Evolutionary conservation across 345 rosid species (phyloP).

Genomic region (Excoecaria agallocha): DNA sequence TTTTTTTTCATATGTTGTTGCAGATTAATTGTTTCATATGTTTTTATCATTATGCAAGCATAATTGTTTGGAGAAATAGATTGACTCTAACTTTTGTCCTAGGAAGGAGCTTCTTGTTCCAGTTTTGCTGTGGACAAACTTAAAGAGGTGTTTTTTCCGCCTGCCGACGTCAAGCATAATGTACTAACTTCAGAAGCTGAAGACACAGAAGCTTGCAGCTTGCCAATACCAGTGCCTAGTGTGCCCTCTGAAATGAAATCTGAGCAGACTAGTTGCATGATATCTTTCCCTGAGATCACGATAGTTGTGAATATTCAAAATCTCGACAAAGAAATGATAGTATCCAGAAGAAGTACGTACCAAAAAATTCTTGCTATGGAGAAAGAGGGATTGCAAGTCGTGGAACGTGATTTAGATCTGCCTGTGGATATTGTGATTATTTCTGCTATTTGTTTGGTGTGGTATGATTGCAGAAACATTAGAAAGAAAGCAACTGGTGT

Average conservation of each 20-base stretch:
- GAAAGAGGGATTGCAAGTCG: constrained; percentile 75
- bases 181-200: constrained; percentile 33
- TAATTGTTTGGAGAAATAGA: background rate
- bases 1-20: constrained; percentile 3
- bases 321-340: constrained; percentile 75
- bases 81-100: constrained; percentile 21
- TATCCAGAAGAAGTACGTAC: constrained; percentile 80
- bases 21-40: background rate
- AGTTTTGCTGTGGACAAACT: constrained; percentile 26
- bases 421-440: constrained; percentile 78
- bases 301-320: constrained; percentile 73
- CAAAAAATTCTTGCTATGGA: constrained; percentile 80
- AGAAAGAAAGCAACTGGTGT: constrained; percentile 50
- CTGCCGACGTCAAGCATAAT: constrained; percentile 33
- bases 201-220: constrained; percentile 33
- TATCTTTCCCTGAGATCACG: constrained; percentile 37
- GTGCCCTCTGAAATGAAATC: constrained; percentile 33
- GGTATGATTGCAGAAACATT: constrained; percentile 69
- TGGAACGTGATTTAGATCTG: constrained; percentile 78
- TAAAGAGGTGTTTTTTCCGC: constrained; percentile 43
- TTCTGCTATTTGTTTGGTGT: constrained; percentile 66
- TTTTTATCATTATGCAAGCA: constrained; percentile 8
- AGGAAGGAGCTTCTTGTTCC: constrained; percentile 40
- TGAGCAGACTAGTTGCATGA: constrained; percentile 31
- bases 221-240: constrained; percentile 30